Percentiles rank a stretch among this genome's conserved stretches.
These are phyloP conservation scores for Cunninghamia lanceolata DNA, from an alignment of 75 land plant genomes.

Conservation along the genomic window DNA sequence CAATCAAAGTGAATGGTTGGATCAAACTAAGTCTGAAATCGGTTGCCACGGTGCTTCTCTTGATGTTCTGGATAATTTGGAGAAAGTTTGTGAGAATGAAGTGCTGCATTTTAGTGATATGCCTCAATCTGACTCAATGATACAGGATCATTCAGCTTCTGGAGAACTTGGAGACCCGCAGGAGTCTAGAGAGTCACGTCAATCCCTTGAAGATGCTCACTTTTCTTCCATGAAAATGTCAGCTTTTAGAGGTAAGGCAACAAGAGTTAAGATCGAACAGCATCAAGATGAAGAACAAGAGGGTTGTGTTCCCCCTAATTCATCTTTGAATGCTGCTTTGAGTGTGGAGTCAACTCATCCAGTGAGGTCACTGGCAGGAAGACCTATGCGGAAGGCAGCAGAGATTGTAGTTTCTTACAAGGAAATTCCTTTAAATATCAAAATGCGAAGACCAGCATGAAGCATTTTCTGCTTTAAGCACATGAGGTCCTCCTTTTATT, in stretches of 20 bases:
- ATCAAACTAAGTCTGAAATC: not conserved
- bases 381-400: conserved; percentile 61
- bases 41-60: not conserved
- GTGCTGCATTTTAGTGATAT: not conserved
- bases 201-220: not conserved
- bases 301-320: not conserved
- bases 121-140: not conserved
- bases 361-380: conserved; percentile 39
- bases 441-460: conserved; percentile 53
- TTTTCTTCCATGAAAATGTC: not conserved
- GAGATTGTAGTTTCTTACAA: conserved; percentile 63
- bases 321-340: not conserved
- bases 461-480: not conserved
- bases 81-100: conserved; percentile 4
- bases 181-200: not conserved
- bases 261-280: not conserved
- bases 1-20: not conserved
- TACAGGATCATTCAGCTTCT: not conserved
- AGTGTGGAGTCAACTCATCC: conserved; percentile 10
- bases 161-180: not conserved
- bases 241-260: not conserved
- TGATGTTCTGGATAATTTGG: conserved; percentile 2
- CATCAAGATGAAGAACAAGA: conserved; percentile 3
- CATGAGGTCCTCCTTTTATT: not conserved
- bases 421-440: conserved; percentile 54